Evolutionary conservation across 139 green algal genomes (phyloP).

Genomic region (Tetradesmus obliquus): DNA sequence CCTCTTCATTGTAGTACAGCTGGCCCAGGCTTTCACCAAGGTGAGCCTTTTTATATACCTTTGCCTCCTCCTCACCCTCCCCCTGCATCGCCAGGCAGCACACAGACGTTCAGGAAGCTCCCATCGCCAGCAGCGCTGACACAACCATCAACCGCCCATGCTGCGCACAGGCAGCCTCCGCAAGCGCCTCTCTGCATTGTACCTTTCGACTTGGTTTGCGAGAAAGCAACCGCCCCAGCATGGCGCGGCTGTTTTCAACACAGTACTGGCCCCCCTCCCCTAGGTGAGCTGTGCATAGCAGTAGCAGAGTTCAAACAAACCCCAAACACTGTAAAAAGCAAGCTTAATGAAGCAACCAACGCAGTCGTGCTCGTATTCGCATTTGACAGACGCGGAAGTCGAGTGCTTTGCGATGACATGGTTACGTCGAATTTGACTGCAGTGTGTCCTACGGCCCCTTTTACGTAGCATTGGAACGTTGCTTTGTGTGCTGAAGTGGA

Average conservation of each 20-base stretch:
- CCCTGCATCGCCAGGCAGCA: background rate
- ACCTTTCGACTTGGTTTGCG: background rate
- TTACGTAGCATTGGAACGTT: background rate
- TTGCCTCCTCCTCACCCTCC: slow-evolving; percentile 12
- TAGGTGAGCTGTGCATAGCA: background rate
- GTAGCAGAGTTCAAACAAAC: background rate
- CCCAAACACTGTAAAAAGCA: background rate
- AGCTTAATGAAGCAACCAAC: background rate
- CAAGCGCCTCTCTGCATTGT: background rate
- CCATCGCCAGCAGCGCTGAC: slow-evolving; percentile 4
- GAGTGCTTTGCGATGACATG: background rate
- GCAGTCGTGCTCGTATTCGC: background rate
- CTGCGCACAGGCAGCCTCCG: background rate
- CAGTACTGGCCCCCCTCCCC: background rate
- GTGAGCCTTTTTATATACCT: slow-evolving; percentile 45
- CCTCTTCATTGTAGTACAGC: slow-evolving; percentile 49
- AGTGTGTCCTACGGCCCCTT: background rate
- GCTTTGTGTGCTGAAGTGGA: background rate
- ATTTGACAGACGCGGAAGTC: background rate
- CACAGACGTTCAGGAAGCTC: background rate
- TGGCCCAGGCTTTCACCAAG: slow-evolving; percentile 32
- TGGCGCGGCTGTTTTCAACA: background rate
- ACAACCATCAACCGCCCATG: slow-evolving; percentile 11
- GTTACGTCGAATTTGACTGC: background rate
- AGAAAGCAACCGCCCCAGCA: background rate